Evolutionary conservation across 2,329 filamentous ascomycete genomes (phyloP).

Genomic region (Sordariomycetes sp.): DNA sequence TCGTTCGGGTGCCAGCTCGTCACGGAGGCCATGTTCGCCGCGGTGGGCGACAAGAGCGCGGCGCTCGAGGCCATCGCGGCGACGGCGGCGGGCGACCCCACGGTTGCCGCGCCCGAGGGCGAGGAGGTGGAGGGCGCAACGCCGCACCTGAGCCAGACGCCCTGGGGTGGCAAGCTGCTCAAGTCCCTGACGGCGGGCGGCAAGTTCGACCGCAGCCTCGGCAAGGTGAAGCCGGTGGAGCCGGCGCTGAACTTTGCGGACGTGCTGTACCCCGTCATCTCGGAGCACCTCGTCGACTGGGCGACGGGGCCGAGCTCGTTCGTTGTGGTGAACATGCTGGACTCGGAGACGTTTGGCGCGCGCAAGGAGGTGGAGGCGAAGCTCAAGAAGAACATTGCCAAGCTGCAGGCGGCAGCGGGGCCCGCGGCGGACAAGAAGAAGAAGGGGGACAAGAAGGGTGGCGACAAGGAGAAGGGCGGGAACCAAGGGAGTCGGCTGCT

Average conservation of each 20-base stretch:
- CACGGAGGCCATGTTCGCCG: slow-evolving; percentile 67
- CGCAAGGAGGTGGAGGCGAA: slow-evolving; percentile 56
- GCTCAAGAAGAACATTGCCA: slow-evolving; percentile 63
- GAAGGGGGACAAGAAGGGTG: slow-evolving; percentile 28
- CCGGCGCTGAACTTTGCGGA: slow-evolving; percentile 73
- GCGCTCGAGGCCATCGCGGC: slow-evolving; percentile 63
- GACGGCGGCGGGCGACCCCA: slow-evolving; percentile 47
- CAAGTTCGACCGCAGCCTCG: slow-evolving; percentile 65
- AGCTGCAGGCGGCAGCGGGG: slow-evolving; percentile 55
- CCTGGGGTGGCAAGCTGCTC: slow-evolving; percentile 69
- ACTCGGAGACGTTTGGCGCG: slow-evolving; percentile 60
- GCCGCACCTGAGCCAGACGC: slow-evolving; percentile 48
- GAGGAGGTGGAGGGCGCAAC: slow-evolving; percentile 20
- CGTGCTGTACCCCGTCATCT: slow-evolving; percentile 72
- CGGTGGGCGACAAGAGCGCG: slow-evolving; percentile 62
- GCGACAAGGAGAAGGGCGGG: slow-evolving; percentile 29
- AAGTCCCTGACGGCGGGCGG: slow-evolving; percentile 88
- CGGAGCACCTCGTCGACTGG: slow-evolving; percentile 67
- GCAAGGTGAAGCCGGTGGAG: slow-evolving; percentile 59
- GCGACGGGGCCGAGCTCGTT: slow-evolving; percentile 80
- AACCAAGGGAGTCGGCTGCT: slow-evolving; percentile 53
- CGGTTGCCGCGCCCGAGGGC: slow-evolving; percentile 25
- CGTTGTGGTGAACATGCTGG: slow-evolving; percentile 70
- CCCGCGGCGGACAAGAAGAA: slow-evolving; percentile 20
- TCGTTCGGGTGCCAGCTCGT: slow-evolving; percentile 84